A percentile compares a stretch with the other conserved stretches of the same genome.
Conservation (phyloP, 2,329 filamentous ascomycete genomes). For the Coleophoma cylindrospora region DNA sequence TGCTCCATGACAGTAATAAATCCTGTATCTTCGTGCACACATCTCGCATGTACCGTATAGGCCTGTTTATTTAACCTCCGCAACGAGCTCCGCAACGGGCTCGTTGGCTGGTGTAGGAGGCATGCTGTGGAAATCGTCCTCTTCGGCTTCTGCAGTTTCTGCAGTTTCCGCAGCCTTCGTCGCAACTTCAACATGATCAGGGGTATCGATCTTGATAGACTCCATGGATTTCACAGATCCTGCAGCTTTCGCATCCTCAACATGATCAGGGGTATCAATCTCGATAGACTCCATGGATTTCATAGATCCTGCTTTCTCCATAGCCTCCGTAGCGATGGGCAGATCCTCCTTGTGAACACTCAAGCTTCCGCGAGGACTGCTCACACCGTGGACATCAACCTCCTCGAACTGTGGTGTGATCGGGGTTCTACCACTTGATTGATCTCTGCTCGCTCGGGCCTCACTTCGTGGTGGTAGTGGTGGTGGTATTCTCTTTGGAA, state of each 20-base stretch:
- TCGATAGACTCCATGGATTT: neutral
- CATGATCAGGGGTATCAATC: neutral
- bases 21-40: no score
- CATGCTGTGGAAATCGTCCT: constrained; percentile 14
- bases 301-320: neutral
- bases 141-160: neutral
- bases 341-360: neutral
- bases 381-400: constrained; percentile 18
- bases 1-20: no score
- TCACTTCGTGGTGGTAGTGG: constrained; percentile 70
- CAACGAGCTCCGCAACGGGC: no score
- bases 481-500: constrained; percentile 74
- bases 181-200: neutral
- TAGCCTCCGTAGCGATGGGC: neutral
- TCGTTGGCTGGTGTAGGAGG: constrained; percentile 11
- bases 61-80: no score
- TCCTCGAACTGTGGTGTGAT: constrained; percentile 27
- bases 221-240: neutral
- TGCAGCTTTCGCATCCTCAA: neutral
- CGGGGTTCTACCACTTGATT: constrained; percentile 18
- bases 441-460: constrained; percentile 31
- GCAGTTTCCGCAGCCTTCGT: neutral
- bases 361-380: neutral
- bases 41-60: no score
- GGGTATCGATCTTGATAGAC: neutral